A percentile compares a stretch with the other conserved stretches of the same genome.
Conservation (phyloP, 768 basidiomycete species). For the Tulasnella sp. region DNA sequence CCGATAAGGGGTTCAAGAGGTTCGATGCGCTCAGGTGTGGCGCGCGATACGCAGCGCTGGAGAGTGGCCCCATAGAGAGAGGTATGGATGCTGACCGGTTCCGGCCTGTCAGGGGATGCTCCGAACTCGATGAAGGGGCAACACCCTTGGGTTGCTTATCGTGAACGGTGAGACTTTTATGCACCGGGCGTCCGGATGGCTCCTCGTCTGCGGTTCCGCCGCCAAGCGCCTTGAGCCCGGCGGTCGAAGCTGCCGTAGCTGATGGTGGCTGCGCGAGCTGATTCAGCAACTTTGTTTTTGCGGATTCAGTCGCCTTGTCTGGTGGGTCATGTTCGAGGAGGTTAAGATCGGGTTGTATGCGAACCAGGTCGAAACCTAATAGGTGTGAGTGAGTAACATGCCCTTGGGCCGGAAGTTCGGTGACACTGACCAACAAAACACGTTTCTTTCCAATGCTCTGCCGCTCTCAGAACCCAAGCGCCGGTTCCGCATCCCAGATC, state of each 20-base stretch:
- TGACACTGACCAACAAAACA: slow-evolving; percentile 49
- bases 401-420: not conserved
- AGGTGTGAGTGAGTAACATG: not conserved
- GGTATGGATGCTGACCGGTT: too few relatives aligned
- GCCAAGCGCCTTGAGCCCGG: not conserved
- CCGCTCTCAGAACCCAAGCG: slow-evolving; percentile 59
- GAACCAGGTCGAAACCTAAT: slow-evolving; percentile 58
- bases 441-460: slow-evolving; percentile 50
- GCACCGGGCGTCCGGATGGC: not conserved
- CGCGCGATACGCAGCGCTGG: too few relatives aligned
- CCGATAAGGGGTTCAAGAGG: too few relatives aligned
- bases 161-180: not conserved
- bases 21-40: too few relatives aligned
- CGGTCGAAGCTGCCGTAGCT: not conserved
- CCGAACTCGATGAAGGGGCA: too few relatives aligned
- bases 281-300: not conserved
- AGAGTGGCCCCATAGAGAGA: too few relatives aligned
- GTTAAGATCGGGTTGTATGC: slow-evolving; percentile 57
- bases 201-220: not conserved
- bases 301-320: not conserved
- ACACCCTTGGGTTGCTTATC: too few relatives aligned
- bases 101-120: too few relatives aligned
- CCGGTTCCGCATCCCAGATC: slow-evolving; percentile 74
- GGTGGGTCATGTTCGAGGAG: slow-evolving; percentile 38
- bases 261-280: not conserved